Evolutionary conservation across 2,329 filamentous ascomycete species (phyloP), one percentile per base, ranked within the genome.

Genomic region (Pestalotiopsis sp.): DNA sequence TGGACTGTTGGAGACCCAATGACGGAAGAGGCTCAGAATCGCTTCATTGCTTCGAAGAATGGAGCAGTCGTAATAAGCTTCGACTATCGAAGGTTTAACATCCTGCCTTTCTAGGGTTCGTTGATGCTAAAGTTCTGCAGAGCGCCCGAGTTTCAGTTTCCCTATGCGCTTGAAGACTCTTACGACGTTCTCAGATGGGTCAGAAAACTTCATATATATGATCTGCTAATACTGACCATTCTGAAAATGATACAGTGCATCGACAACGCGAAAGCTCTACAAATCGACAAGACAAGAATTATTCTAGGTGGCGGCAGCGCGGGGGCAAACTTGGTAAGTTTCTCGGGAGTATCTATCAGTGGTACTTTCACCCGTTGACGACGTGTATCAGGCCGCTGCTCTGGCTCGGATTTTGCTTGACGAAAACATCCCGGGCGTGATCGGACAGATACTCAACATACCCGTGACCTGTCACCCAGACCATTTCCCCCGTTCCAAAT

Each of bases 21-120:
- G 59, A 61, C 59, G 14, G 59, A 61, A 20, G 59, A 61, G 23
- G 59, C 59, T 38, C 59, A 61, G 59, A 61, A 61, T 27, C 59
- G 59, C 17, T 38, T 61, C 17, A 36, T 61, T 61, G 31, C 59
- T 27, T 20, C 59, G n/a, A 36, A 61, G 31, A 61, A 38, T 12
- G 13, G 27, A 36, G 59, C 59, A 11, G 59, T 61, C 17, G 59
- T 61, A 17, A 27, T 61, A 31, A 61, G 59, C 59, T 20, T 61
- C 17, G 59, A 61, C 31, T 61, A 61, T 12, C 59, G 59, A 61
- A 61, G 20, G 59, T 61, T n/a, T 36, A 17, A 39, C 11, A 61
- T 61, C 25, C 36, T n/a, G 14, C 3, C 36, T 61, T 38, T 4
- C 13, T 6, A 39, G 9, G 7, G 3, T 36, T 38, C 13, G 4